These are phyloP conservation scores for Paraphaeosphaeria sporulosa DNA, from an alignment of 2,329 filamentous ascomycete genomes.

Conservation along the genomic window DNA sequence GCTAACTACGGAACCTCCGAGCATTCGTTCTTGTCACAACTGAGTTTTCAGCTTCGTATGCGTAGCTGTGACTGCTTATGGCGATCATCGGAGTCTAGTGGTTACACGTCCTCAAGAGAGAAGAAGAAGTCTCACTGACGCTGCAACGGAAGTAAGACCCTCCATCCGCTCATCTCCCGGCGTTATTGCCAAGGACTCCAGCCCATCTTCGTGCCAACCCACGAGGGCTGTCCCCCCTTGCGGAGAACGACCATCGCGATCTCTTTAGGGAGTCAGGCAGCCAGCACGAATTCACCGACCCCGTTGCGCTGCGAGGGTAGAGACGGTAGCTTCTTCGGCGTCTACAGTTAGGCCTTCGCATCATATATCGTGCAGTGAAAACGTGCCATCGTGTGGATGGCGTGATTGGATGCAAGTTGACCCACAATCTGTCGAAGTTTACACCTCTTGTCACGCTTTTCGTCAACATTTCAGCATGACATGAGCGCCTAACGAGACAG, in stretches of 20 bases:
- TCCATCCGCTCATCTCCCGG: conserved; percentile 3
- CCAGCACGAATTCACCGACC: background rate
- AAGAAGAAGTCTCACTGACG: conserved; percentile 16
- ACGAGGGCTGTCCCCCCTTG: conserved; percentile 4
- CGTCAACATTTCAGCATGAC: too few species aligned
- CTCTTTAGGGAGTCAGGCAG: too few species aligned
- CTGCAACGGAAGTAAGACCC: conserved; percentile 15
- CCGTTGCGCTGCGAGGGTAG: too few species aligned
- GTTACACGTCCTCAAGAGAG: background rate
- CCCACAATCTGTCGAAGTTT: too few species aligned
- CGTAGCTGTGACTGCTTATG: background rate
- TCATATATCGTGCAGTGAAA: too few species aligned
- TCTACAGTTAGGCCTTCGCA: too few species aligned
- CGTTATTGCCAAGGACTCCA: conserved; percentile 7
- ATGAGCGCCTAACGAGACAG: too few species aligned
- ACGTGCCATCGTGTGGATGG: too few species aligned
- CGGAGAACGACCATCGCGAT: background rate
- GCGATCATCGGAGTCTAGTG: background rate
- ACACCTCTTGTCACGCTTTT: too few species aligned
- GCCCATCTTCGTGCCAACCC: background rate
- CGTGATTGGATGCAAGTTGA: too few species aligned
- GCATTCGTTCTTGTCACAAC: background rate
- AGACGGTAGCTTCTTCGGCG: too few species aligned
- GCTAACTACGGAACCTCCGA: background rate
- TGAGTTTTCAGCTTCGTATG: background rate